These are phyloP conservation scores for Apiospora koreana DNA, from an alignment of 2,329 filamentous ascomycete species.

Conservation along the genomic window DNA sequence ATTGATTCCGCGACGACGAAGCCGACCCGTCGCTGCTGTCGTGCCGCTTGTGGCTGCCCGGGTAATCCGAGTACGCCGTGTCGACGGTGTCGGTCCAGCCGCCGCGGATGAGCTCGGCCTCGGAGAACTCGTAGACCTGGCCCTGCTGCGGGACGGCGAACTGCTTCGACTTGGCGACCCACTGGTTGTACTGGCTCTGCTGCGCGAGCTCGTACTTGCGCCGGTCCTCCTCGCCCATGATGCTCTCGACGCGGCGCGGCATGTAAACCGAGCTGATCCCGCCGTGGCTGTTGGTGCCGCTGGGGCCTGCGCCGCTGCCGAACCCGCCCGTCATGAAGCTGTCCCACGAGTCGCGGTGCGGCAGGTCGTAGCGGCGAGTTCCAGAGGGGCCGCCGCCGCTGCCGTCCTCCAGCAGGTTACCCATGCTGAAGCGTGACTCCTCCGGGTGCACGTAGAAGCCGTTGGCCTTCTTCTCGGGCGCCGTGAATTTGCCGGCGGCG, in stretches of 20 bases:
- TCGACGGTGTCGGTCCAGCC: slow-evolving; percentile 44
- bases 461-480: slow-evolving; percentile 65
- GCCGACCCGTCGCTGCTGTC: slow-evolving; percentile 16
- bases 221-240: slow-evolving; percentile 78
- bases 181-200: slow-evolving; percentile 46
- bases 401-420: slow-evolving; percentile 30
- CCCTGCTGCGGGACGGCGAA: slow-evolving; percentile 40
- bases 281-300: slow-evolving; percentile 17
- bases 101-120: slow-evolving; percentile 42
- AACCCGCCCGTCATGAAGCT: slow-evolving; percentile 63
- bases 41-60: slow-evolving; percentile 20
- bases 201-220: slow-evolving; percentile 73
- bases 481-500: slow-evolving; percentile 77
- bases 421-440: slow-evolving; percentile 63
- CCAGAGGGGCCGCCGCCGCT: slow-evolving; percentile 23
- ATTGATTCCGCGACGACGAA: slow-evolving; percentile 9
- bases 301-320: slow-evolving; percentile 22
- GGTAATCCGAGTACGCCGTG: slow-evolving; percentile 24
- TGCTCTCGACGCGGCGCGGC: slow-evolving; percentile 69
- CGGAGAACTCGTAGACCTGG: slow-evolving; percentile 52
- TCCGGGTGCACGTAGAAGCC: slow-evolving; percentile 72
- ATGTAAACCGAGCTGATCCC: slow-evolving; percentile 60
- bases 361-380: slow-evolving; percentile 47
- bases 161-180: slow-evolving; percentile 32
- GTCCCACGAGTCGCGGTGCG: slow-evolving; percentile 65